Evolutionary conservation across 2,329 filamentous ascomycete species (phyloP).

Genomic region (Colletotrichum caudatum): DNA sequence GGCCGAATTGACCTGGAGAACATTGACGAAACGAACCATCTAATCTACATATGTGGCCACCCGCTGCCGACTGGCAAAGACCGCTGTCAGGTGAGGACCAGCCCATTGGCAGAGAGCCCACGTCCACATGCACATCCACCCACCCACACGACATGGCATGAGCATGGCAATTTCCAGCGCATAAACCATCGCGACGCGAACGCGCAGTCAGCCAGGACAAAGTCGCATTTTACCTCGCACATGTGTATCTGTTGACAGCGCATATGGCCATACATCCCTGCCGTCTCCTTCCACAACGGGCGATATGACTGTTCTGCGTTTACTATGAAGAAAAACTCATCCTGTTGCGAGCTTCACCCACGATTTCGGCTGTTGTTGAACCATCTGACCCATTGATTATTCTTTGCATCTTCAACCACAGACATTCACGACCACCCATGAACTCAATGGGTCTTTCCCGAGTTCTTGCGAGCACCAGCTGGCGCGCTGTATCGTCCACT

Average conservation of each 20-base stretch:
- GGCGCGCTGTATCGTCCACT: slow-evolving; percentile 11
- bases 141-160: too few relatives aligned
- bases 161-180: slow-evolving; percentile 35
- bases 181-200: slow-evolving; percentile 40
- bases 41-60: not conserved
- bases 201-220: slow-evolving; percentile 14
- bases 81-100: not conserved
- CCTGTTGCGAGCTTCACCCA: not conserved
- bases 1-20: not conserved
- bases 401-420: not conserved
- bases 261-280: slow-evolving; percentile 27
- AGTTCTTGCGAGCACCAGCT: slow-evolving; percentile 24
- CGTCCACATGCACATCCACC: not conserved
- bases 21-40: too few relatives aligned
- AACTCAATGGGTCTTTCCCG: slow-evolving; percentile 28
- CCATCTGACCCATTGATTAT: not conserved
- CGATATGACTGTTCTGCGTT: slow-evolving; percentile 20
- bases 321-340: not conserved
- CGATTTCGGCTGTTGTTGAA: not conserved
- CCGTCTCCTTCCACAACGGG: slow-evolving; percentile 1
- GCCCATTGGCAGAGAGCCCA: not conserved
- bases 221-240: slow-evolving; percentile 20
- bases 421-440: not conserved
- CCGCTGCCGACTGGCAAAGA: not conserved
- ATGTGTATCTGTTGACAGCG: slow-evolving; percentile 27